Conservation (phyloP, 495 filamentous ascomycete species). For the Aeminium ludgeri region DNA sequence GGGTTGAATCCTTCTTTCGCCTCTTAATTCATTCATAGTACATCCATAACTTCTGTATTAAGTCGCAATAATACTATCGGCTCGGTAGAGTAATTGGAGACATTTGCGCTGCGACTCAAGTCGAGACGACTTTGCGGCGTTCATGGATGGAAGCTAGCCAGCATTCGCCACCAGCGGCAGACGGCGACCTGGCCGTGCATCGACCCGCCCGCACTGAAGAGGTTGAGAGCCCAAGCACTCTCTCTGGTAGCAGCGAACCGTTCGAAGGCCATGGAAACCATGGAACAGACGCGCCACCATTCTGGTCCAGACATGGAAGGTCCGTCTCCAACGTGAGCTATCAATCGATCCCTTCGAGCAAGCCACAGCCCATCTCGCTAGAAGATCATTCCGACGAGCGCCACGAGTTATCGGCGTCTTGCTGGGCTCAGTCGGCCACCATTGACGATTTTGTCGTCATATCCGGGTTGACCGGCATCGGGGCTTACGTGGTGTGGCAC, state of each 20-base stretch:
- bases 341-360: slow-evolving; percentile 10
- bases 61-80: too few species aligned
- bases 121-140: not conserved
- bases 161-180: too few species aligned
- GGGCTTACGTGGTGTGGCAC: slow-evolving; percentile 61
- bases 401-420: slow-evolving; percentile 40
- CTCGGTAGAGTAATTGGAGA: too few species aligned
- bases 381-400: slow-evolving; percentile 56
- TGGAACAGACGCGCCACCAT: slow-evolving; percentile 21
- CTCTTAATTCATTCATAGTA: too few species aligned
- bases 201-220: not conserved
- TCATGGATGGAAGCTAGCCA: slow-evolving; percentile 1
- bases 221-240: not conserved
- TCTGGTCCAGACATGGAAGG: slow-evolving; percentile 25
- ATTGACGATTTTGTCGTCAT: slow-evolving; percentile 54
- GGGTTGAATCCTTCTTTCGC: too few species aligned
- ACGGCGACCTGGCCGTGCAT: too few species aligned
- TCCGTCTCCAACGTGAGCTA: slow-evolving; percentile 22
- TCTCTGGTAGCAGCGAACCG: not conserved
- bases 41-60: too few species aligned
- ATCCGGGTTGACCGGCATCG: slow-evolving; percentile 42
- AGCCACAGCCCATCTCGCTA: slow-evolving; percentile 38
- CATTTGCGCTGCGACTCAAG: too few species aligned
- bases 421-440: slow-evolving; percentile 50
- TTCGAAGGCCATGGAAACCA: not conserved